Evolutionary conservation across 2,329 filamentous ascomycete genomes (phyloP), one percentile per base, ranked within the genome.

Genomic region (Alternaria hordeiaustralica): DNA sequence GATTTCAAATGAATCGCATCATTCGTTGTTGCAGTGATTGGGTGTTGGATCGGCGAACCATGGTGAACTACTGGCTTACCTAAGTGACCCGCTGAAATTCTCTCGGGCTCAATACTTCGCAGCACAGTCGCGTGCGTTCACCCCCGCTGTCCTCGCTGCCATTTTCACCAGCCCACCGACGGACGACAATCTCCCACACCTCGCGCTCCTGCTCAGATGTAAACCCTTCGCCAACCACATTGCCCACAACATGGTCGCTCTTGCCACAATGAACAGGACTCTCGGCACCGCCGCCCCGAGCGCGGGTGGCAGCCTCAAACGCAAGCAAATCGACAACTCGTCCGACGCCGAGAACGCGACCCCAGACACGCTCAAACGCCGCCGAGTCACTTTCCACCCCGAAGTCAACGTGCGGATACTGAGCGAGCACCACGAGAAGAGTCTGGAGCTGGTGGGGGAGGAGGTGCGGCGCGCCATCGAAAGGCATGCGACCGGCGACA

Each of bases 381-480:
- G 80, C 41, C 82, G 80, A 55, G 84, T 86, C 25, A 82, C 83
- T 1, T 86, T 86, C 64, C 79, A 84, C 59, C 81, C 82, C 46
- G 80, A 83, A 53, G 80, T 84, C 55, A 80, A 85, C 61, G 78
- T 85, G 28, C 78, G 77, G 50, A 80, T 83, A 63, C 75, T 83
- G 56, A 58, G 66, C 41, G 81, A 83, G 56, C 80, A 82, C 61
- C 79, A 78, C 61, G 84, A 86, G 66, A 88, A 88, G 79, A 85
- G 84, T 61, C 78, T 83, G 60, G 85, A 87, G 50, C 81, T 90
- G 51, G 83, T 90, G 57, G 85, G 85, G 57, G 87, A 90, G 74
- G 87, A 90, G 74, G 87, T 90, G 21, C 84, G 86, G 66, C 82
- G 86, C 64, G 87, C 86, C 60, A 82, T 88, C 47, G 84, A 87